Base-by-base conservation (phyloP, 2,329 filamentous ascomycete genomes). In the Bipolaris sorokiniana region DNA sequence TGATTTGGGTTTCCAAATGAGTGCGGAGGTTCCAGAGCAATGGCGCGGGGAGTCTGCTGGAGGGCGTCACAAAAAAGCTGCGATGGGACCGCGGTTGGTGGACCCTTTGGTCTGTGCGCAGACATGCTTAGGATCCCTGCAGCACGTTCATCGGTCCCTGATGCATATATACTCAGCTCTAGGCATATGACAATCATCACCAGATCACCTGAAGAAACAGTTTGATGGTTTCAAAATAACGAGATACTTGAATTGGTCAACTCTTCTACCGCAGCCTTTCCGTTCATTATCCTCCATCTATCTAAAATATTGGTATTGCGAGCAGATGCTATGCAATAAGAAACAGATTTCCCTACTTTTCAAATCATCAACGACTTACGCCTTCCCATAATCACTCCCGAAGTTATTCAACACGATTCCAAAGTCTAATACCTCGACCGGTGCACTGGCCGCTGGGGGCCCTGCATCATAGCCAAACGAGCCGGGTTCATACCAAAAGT, bases 401-500 rank as follows among this genome's bases (percentile, higher is more conserved):
- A 34, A 31, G 23, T 15, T 7, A 15, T 40, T 11, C n/a, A 46
- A 20, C 18, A 16, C 7, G 6, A 5, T 0, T 36, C 18, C 6
- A 23, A 5, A 55, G 13, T 34, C 15, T 63, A 68, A 48, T 67
- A 69, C 22, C 67, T 61, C 54, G 67, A 63, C 55, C 66, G 65
- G 36, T 69, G 64, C 18, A 50, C 44, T 1, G 61, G 53, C 11
- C 53, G 54, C n/a, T 55, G 55, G 13, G 62, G 65, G 5, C 59
- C 59, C 23, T 65, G 57, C 72, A 78, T 71, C 75, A 73, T 71
- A 11, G 74, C 74, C 51, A 77, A 61, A 59, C 76, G 62, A 33
- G 68, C 70, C 7, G 76, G 76, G 58, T 78, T 74, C 15, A 78
- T 78, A n/a, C 71, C 74, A 31, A 38, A 60, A 48, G 71, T 66